phyloP scores from a whole-genome alignment of 768 basidiomycete species.

The Trametopsis cervina region DNA sequence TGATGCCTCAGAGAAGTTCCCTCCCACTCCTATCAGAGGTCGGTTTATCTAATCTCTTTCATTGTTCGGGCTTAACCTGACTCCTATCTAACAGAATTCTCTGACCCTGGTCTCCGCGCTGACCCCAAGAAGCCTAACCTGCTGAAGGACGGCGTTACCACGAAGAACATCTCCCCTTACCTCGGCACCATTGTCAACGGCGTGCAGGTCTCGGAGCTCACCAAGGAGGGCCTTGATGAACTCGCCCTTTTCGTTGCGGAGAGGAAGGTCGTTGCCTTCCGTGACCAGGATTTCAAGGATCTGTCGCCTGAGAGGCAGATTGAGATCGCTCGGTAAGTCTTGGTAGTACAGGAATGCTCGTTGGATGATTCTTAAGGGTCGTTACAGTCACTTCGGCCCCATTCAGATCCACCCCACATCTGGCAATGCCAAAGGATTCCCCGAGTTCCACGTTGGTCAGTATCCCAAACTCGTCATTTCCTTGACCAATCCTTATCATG shows the following conservation, averaged over 20 bases:
- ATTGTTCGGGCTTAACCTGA: not conserved
- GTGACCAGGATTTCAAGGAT: constrained; percentile 59
- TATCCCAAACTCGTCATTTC: constrained; percentile 1
- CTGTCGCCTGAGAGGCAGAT: constrained; percentile 45
- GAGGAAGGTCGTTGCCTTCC: constrained; percentile 47
- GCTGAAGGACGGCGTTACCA: constrained; percentile 31
- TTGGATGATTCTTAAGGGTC: not conserved
- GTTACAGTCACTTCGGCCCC: constrained; percentile 20
- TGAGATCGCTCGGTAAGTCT: constrained; percentile 31
- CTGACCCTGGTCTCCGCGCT: constrained; percentile 40
- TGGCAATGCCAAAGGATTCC: constrained; percentile 47
- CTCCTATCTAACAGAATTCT: constrained; percentile 26
- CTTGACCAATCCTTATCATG: no score
- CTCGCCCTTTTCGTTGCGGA: constrained; percentile 36
- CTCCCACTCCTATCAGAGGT: constrained; percentile 43
- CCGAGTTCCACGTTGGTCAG: constrained; percentile 53
- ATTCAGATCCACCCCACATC: constrained; percentile 30
- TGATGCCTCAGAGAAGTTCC: constrained; percentile 42
- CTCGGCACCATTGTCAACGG: constrained; percentile 45
- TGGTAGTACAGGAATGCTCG: constrained; percentile 42
- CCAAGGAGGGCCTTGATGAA: constrained; percentile 38
- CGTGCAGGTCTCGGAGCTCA: constrained; percentile 46
- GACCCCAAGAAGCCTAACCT: constrained; percentile 46
- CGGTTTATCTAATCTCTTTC: constrained; percentile 3
- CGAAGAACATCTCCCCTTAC: constrained; percentile 40